These are phyloP conservation scores for Trichosanthes cucumerina DNA, from an alignment of 306 rosid genomes.

Conservation along the genomic window DNA sequence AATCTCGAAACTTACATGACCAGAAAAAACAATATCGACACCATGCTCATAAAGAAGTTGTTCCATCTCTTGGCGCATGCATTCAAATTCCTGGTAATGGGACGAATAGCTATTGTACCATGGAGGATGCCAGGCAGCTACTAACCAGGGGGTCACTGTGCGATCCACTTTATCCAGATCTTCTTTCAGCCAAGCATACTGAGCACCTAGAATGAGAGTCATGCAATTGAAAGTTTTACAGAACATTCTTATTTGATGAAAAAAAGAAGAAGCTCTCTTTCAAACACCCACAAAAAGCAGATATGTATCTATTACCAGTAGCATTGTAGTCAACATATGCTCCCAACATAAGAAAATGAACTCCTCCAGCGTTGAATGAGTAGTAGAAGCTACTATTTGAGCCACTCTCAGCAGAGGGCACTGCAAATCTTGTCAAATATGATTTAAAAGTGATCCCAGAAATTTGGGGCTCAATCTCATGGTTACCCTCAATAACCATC, in stretches of 20 bases:
- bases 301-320: constrained; percentile 34
- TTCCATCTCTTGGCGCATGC: constrained; percentile 96
- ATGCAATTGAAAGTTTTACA: not conserved
- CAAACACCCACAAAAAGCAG: not conserved
- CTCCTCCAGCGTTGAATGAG: constrained; percentile 75
- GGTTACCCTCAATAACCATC: constrained; percentile 95
- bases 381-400: constrained; percentile 73
- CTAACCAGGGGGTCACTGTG: constrained; percentile 67
- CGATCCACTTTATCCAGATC: constrained; percentile 48
- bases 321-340: constrained; percentile 74
- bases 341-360: constrained; percentile 85
- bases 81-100: constrained; percentile 88
- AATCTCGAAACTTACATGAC: constrained; percentile 60
- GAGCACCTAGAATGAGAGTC: constrained; percentile 51
- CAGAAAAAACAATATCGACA: constrained; percentile 68
- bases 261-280: not conserved
- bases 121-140: constrained; percentile 82
- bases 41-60: constrained; percentile 49
- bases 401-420: constrained; percentile 61
- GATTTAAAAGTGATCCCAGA: constrained; percentile 58
- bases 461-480: constrained; percentile 92
- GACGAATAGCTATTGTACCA: constrained; percentile 90
- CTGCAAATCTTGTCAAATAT: constrained; percentile 64
- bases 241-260: not conserved
- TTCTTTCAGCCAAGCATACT: constrained; percentile 65